Evolutionary conservation across 2,329 filamentous ascomycete genomes (phyloP).

Genomic region (Fusarium phyllophilum): DNA sequence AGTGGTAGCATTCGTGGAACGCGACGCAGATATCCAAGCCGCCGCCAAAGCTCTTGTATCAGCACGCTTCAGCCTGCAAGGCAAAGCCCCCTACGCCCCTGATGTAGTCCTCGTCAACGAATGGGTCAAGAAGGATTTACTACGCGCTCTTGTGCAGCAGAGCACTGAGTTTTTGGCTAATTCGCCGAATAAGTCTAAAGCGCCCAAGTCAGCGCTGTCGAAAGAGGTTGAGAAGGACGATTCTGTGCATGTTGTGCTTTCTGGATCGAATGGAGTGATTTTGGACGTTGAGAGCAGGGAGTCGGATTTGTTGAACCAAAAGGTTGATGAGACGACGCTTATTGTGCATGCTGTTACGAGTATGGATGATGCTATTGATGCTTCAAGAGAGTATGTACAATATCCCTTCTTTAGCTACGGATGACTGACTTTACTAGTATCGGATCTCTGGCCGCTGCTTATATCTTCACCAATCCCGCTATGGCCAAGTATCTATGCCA

Average conservation of each 20-base stretch:
- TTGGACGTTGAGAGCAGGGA: slow-evolving; percentile 16
- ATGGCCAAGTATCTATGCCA: slow-evolving; percentile 31
- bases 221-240: slow-evolving; percentile 19
- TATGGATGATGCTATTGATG: slow-evolving; percentile 31
- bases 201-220: not conserved
- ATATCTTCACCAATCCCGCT: slow-evolving; percentile 16
- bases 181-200: not conserved
- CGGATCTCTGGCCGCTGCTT: slow-evolving; percentile 9
- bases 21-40: slow-evolving; percentile 31
- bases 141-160: slow-evolving; percentile 21
- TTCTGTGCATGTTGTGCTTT: slow-evolving; percentile 12
- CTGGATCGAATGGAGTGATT: slow-evolving; percentile 15
- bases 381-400: not conserved
- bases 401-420: too few species aligned
- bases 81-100: slow-evolving; percentile 35
- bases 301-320: slow-evolving; percentile 3
- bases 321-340: slow-evolving; percentile 15
- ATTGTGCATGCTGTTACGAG: slow-evolving; percentile 27
- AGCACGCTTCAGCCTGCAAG: slow-evolving; percentile 24
- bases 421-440: not conserved
- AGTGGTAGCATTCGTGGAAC: slow-evolving; percentile 31
- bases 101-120: slow-evolving; percentile 37
- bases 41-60: slow-evolving; percentile 30
- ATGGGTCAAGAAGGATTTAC: slow-evolving; percentile 38
- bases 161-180: slow-evolving; percentile 8